phyloP scores from a whole-genome alignment of 371 early-diverging fungal genomes.

The Mortierella sp. region DNA sequence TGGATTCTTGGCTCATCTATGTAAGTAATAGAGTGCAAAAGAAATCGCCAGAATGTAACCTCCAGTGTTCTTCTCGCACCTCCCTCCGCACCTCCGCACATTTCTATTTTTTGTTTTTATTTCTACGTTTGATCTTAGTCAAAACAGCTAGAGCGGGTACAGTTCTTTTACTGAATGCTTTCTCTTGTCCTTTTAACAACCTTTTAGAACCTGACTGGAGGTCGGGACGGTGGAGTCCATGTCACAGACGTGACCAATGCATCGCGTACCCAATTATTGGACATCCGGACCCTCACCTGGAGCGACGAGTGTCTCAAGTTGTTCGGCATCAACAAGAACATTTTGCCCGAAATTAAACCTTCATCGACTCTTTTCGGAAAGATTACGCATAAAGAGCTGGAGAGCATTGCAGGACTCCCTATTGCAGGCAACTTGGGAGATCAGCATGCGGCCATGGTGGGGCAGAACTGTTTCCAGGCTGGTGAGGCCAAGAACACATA shows the following conservation, averaged over 20 bases:
- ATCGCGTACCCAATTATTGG: slow-evolving; percentile 94
- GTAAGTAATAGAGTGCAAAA: slow-evolving; percentile 54
- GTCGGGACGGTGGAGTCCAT: slow-evolving; percentile 71
- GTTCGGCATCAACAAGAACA: slow-evolving; percentile 71
- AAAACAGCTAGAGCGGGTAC: too few relatives aligned
- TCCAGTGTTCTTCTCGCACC: too few relatives aligned
- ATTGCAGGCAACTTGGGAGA: slow-evolving; percentile 93
- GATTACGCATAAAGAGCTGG: slow-evolving; percentile 63
- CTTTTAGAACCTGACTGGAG: slow-evolving; percentile 84
- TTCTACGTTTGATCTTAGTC: not conserved
- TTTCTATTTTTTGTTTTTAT: not conserved
- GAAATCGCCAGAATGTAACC: not conserved
- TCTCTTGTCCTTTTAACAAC: not conserved
- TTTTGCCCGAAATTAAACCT: slow-evolving; percentile 87
- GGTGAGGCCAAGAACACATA: slow-evolving; percentile 97
- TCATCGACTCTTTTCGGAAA: slow-evolving; percentile 86
- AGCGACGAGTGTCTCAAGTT: slow-evolving; percentile 79
- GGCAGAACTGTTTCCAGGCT: slow-evolving; percentile 88
- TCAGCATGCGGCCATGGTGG: slow-evolving; percentile 97
- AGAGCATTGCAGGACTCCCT: slow-evolving; percentile 67
- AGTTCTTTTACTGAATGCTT: not conserved
- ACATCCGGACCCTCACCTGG: slow-evolving; percentile 86
- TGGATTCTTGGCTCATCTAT: slow-evolving; percentile 95
- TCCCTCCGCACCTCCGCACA: too few relatives aligned
- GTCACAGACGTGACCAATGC: slow-evolving; percentile 97